Evolutionary conservation across 495 filamentous ascomycete species (phyloP).

Genomic region (Clavariopsis aquatica): DNA sequence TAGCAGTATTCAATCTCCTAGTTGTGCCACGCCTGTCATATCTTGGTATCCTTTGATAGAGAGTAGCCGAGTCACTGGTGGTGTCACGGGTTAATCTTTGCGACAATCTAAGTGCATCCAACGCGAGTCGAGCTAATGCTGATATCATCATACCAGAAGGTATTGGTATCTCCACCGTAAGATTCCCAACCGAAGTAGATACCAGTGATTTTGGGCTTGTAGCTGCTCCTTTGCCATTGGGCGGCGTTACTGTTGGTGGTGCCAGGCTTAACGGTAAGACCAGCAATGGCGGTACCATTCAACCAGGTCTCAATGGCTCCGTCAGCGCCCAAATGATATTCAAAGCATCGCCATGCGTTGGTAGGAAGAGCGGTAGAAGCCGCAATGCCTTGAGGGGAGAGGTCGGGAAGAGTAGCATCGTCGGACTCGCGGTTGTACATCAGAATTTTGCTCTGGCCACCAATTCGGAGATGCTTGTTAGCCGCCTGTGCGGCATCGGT

Average conservation of each 20-base stretch:
- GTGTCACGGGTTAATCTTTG: not conserved
- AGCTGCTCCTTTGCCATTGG: conserved; percentile 52
- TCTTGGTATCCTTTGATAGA: not conserved
- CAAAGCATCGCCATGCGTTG: conserved; percentile 56
- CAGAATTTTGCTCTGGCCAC: conserved; percentile 58
- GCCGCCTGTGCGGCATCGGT: conserved; percentile 55
- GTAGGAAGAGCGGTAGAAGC: conserved; percentile 53
- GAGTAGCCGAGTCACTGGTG: too few species aligned
- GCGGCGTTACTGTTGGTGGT: conserved; percentile 53
- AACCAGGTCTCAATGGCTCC: conserved; percentile 61
- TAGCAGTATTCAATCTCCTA: not conserved
- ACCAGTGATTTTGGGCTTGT: conserved; percentile 53
- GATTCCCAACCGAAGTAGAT: conserved; percentile 64
- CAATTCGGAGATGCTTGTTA: conserved; percentile 61
- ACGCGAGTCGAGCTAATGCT: conserved; percentile 45
- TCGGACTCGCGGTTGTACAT: conserved; percentile 64
- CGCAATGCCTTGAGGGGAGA: conserved; percentile 58
- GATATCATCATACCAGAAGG: conserved; percentile 62
- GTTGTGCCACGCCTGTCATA: not conserved
- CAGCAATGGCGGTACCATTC: conserved; percentile 52
- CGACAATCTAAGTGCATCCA: conserved; percentile 3
- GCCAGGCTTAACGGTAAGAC: conserved; percentile 51
- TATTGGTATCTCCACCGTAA: conserved; percentile 59
- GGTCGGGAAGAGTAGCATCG: conserved; percentile 61
- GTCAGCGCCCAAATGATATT: conserved; percentile 58